These are phyloP conservation scores for Auxenochlorella protothecoides DNA, from an alignment of 139 green algal species.

Conservation along the genomic window DNA sequence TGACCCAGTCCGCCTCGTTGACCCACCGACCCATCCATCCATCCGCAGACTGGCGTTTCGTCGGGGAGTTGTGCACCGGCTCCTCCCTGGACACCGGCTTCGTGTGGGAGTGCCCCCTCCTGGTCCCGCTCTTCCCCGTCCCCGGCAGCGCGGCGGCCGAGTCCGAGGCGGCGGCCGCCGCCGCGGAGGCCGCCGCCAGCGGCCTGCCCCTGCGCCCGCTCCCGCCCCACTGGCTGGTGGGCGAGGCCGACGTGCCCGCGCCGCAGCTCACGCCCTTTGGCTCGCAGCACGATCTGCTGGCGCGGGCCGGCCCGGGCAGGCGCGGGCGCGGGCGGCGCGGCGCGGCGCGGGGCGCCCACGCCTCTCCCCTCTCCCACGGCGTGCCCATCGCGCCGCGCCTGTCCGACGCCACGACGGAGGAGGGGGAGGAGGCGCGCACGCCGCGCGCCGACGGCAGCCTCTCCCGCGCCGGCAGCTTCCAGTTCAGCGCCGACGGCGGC, in stretches of 20 bases:
- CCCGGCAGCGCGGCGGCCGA: background rate
- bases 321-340: background rate
- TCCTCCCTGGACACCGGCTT: constrained; percentile 30
- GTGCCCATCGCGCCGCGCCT: background rate
- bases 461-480: constrained; percentile 3
- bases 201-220: background rate
- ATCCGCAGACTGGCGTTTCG: constrained; percentile 37
- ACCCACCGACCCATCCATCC: background rate
- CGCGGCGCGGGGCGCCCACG: background rate
- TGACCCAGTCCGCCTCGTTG: background rate
- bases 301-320: background rate
- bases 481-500: background rate
- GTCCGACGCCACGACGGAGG: background rate
- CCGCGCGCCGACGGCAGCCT: background rate
- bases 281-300: too few species aligned
- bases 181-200: background rate
- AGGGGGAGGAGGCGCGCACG: background rate
- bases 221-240: background rate
- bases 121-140: constrained; percentile 25
- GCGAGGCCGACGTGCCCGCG: too few species aligned
- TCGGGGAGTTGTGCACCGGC: constrained; percentile 41
- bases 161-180: background rate
- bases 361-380: background rate
- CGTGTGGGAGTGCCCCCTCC: constrained; percentile 61
- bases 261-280: too few species aligned